Base-by-base conservation (phyloP, 768 basidiomycete genomes). In the Leccinum variicolor region DNA sequence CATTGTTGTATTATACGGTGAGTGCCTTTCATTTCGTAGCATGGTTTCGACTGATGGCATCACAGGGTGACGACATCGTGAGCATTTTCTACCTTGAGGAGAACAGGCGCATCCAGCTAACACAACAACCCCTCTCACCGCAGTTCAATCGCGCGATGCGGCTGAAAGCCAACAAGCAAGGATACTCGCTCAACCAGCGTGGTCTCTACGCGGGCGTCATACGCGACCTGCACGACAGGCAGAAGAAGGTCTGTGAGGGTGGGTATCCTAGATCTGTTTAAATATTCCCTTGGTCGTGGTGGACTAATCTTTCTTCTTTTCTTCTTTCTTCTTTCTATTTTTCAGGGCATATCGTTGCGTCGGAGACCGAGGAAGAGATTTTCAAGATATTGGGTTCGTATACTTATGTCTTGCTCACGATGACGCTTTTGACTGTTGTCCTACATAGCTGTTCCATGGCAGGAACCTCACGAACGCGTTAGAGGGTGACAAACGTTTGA, bases 71-170 rank as follows among this genome's bases (percentile, higher is more conserved):
- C 66, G 92, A 95, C 65, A 91, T 96, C 53, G 93, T 93, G 63
- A 63, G 89, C 73, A 13, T 34, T 25, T 11, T 4, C 2, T 15
- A 21, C 14, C 5, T 46, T 46, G 3, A 3, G 6, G 28, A 31
- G 13, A 29, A 15, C 43, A n/a, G 4, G 6, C 14, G 33, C 14
- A 39, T n/a, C 39, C 39, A n/a, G 39, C 9, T 39, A n/a, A 13
- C 17, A 11, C 6, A 25, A 10, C 25, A 43, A 14, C 0, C 45
- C 46, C 53, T 29, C 55, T 9, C 28, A 5, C 31, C 45, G 55
- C 51, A 94, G 92, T 96, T 96, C 74, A 97, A 96, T 71, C 86
- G 95, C 8, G 87, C 88, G 6, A 85, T 98, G 70, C 83, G 94
- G 29, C 71, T 88, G 64, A 93, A 94, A 72, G 95, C 95, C 3